phyloP scores from a whole-genome alignment of 1,284 basidiomycete genomes.

The Sutorius eximius region DNA sequence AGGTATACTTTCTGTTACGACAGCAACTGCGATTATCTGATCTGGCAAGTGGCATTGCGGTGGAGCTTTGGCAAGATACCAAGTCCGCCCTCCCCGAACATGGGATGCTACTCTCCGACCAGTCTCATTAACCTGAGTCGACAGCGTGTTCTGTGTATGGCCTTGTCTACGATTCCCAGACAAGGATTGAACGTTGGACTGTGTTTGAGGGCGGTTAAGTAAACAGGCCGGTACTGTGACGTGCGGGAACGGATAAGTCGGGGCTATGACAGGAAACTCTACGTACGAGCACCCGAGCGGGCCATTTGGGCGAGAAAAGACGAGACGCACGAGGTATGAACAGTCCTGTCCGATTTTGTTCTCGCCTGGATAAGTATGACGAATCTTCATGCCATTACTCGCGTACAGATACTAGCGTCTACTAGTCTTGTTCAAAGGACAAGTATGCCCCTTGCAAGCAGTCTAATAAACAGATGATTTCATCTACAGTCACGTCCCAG shows the following conservation, averaged over 20 bases:
- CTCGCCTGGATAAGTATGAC: too few species aligned
- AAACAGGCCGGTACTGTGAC: too few species aligned
- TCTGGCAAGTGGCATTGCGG: conserved; percentile 3
- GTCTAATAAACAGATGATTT: conserved; percentile 8
- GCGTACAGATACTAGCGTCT: conserved; percentile 1
- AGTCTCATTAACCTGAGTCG: conserved; percentile 5
- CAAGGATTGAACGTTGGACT: too few species aligned
- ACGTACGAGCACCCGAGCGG: too few species aligned
- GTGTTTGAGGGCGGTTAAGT: too few species aligned
- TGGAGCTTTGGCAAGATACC: conserved; percentile 5
- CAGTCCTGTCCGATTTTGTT: too few species aligned
- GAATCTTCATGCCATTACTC: conserved; percentile 9
- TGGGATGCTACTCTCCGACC: not conserved
- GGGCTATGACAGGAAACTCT: too few species aligned
- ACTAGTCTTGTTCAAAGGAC: not conserved
- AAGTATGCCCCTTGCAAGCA: conserved; percentile 10
- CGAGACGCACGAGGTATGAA: too few species aligned
- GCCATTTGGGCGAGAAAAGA: too few species aligned
- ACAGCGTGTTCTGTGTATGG: too few species aligned
- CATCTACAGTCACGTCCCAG: not conserved
- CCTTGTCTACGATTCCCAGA: too few species aligned
- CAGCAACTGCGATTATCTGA: not conserved
- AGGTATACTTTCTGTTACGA: not conserved
- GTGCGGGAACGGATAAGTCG: too few species aligned
- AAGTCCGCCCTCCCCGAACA: not conserved